Conservation (phyloP, 1,284 basidiomycete genomes). For the Erythrobasidium hasegawianum region DNA sequence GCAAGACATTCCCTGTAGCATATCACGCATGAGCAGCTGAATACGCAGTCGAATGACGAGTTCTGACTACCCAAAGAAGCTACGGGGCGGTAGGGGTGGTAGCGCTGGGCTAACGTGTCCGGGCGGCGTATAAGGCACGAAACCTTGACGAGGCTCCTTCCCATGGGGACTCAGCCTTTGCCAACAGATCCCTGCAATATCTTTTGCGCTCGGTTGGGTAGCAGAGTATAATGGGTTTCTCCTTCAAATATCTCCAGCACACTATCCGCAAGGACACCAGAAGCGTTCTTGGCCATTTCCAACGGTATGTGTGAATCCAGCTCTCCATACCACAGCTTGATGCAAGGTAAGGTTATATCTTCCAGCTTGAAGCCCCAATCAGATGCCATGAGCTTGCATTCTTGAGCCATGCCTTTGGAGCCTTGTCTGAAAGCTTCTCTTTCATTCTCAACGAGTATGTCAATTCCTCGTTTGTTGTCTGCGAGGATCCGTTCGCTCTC, state of each 20-base stretch:
- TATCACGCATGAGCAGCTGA: no score
- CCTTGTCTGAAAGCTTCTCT: constrained; percentile 2
- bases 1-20: no score
- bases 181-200: background rate
- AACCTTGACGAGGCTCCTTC: no score
- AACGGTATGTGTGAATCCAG: background rate
- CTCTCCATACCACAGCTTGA: background rate
- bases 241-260: background rate
- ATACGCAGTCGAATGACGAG: no score
- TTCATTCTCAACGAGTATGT: background rate
- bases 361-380: background rate
- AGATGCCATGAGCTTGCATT: background rate
- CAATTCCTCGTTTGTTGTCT: background rate
- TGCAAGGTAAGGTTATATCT: background rate
- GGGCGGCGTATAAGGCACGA: no score
- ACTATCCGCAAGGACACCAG: background rate
- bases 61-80: no score
- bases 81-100: no score
- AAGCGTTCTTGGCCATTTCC: constrained; percentile 1
- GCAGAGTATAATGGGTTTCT: background rate
- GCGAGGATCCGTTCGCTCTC: background rate
- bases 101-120: no score
- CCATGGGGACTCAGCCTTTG: no score
- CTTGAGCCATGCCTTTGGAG: background rate
- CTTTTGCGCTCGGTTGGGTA: background rate